A percentile compares a stretch with the other conserved stretches of the same genome.
Conservation (phyloP, 1,139 yeast species). For the Blastobotrys malaysiensis region DNA sequence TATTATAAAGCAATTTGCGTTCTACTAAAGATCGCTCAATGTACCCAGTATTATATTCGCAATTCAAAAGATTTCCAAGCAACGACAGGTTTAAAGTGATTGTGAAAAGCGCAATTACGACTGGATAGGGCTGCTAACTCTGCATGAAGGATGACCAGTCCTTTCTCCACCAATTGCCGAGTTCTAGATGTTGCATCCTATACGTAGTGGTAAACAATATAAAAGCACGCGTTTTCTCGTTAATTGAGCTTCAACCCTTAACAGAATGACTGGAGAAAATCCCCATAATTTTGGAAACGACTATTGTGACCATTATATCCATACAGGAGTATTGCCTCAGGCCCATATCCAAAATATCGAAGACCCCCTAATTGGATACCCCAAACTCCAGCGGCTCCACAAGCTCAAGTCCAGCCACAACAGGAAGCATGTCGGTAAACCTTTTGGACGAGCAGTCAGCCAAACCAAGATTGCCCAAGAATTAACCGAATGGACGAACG, state of each 20-base stretch:
- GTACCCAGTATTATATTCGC: no score
- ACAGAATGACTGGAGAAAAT: not conserved
- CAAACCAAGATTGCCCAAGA: slow-evolving; percentile 42
- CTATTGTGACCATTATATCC: slow-evolving; percentile 64
- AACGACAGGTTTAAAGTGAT: no score
- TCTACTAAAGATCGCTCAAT: no score
- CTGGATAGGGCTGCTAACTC: no score
- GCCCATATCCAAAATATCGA: slow-evolving; percentile 57
- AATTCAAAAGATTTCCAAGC: no score
- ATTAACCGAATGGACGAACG: slow-evolving; percentile 55
- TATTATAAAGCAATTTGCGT: no score
- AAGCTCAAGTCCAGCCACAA: slow-evolving; percentile 53
- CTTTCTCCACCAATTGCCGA: no score
- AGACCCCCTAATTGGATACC: slow-evolving; percentile 75
- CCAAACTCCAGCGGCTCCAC: slow-evolving; percentile 66
- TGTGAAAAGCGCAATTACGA: no score
- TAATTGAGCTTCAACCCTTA: not conserved
- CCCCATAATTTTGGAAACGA: slow-evolving; percentile 47
- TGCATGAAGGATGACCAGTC: no score
- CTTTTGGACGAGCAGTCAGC: slow-evolving; percentile 53
- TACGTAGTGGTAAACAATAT: no score
- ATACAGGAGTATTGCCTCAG: slow-evolving; percentile 57
- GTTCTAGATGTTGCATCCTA: no score
- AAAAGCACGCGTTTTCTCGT: no score
- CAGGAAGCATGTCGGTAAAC: slow-evolving; percentile 47